Percentiles rank a stretch among this genome's conserved stretches.
Evolutionary conservation across 2,329 filamentous ascomycete genomes (phyloP).

Genomic region (Orbilia brochopaga): DNA sequence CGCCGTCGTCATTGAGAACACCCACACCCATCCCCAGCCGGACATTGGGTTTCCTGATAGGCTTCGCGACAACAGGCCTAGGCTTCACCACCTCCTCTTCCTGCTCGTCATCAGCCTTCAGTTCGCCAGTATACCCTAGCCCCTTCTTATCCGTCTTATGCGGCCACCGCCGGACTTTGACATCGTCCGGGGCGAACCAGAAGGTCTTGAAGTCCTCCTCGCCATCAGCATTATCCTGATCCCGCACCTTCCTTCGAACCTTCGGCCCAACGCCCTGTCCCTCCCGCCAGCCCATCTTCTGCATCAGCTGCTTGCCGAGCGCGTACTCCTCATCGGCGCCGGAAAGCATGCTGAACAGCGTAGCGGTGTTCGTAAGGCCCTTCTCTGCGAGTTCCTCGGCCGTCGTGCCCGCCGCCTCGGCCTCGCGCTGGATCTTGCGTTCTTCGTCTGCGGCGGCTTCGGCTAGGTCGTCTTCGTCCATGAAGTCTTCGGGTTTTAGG

Average conservation of each 20-base stretch:
- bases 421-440: constrained; percentile 73
- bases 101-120: constrained; percentile 58
- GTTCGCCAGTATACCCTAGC: constrained; percentile 70
- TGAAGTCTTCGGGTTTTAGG: constrained; percentile 84
- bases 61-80: constrained; percentile 54
- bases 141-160: constrained; percentile 74
- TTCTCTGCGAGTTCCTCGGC: constrained; percentile 63
- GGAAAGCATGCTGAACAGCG: constrained; percentile 74
- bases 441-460: constrained; percentile 74
- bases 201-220: constrained; percentile 64
- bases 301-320: constrained; percentile 82
- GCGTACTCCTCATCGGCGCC: constrained; percentile 71
- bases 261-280: constrained; percentile 93
- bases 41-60: constrained; percentile 62
- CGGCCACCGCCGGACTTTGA: constrained; percentile 69
- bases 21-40: constrained; percentile 82
- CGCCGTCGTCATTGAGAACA: constrained; percentile 87
- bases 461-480: constrained; percentile 95
- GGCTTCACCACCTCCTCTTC: constrained; percentile 59
- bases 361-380: constrained; percentile 56
- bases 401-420: constrained; percentile 69
- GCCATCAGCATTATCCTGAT: constrained; percentile 63
- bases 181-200: constrained; percentile 85
- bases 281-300: constrained; percentile 93
- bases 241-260: constrained; percentile 73